These are phyloP conservation scores for Fusarium nurragi DNA, from an alignment of 2,329 filamentous ascomycete genomes.

Conservation along the genomic window DNA sequence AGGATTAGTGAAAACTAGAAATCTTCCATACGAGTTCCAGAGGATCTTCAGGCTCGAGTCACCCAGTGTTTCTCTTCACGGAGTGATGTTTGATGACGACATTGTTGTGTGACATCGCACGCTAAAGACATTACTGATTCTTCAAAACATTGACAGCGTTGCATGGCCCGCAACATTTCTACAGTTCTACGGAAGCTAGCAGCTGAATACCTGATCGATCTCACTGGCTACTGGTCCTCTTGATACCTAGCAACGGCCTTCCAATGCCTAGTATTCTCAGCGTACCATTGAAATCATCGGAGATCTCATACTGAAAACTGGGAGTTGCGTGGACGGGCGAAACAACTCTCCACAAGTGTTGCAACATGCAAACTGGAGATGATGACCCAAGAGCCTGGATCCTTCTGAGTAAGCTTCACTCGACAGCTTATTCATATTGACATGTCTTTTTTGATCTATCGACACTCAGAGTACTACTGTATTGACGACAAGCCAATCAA, in stretches of 20 bases:
- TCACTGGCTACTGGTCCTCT: background rate
- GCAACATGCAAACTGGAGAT: background rate
- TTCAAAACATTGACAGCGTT: background rate
- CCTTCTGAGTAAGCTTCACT: background rate
- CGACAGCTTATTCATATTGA: background rate
- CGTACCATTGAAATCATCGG: background rate
- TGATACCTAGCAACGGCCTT: background rate
- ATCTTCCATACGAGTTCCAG: conserved; percentile 8
- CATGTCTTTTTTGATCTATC: background rate
- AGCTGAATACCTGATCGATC: background rate
- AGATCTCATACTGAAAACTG: background rate
- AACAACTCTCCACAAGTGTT: background rate
- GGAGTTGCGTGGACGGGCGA: background rate
- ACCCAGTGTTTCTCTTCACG: background rate
- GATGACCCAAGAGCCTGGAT: background rate
- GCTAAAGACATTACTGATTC: background rate
- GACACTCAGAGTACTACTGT: no score
- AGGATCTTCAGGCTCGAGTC: background rate
- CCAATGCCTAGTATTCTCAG: background rate
- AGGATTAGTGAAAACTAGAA: background rate
- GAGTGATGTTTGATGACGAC: conserved; percentile 10
- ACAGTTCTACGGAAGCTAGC: background rate
- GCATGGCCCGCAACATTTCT: background rate
- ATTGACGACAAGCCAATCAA: no score
- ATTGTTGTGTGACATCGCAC: background rate